A percentile compares a stretch with the other conserved stretches of the same genome.
These are phyloP conservation scores for Phytophthora cajani DNA, from an alignment of 352 stramenopile species.

Conservation along the genomic window DNA sequence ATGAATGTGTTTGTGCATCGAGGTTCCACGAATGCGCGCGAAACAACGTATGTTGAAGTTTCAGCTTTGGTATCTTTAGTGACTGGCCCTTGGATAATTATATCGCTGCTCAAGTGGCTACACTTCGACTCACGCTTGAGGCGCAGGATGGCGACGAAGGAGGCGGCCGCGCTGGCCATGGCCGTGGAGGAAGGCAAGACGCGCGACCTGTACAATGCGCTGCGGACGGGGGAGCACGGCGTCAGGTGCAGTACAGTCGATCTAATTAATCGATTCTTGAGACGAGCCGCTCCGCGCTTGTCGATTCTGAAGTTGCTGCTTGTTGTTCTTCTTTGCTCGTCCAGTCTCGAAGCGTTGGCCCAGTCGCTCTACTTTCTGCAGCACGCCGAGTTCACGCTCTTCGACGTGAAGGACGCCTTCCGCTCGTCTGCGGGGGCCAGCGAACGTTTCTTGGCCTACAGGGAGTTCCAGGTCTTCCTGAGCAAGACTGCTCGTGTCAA, in stretches of 20 bases:
- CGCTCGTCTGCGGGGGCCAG: conserved; percentile 56
- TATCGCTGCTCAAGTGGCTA: conserved; percentile 24
- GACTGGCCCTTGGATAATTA: conserved; percentile 27
- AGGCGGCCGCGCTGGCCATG: conserved; percentile 19
- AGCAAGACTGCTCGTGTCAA: conserved; percentile 47
- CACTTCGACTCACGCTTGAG: not conserved
- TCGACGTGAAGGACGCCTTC: conserved; percentile 72
- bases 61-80: conserved; percentile 9
- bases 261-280: conserved; percentile 10
- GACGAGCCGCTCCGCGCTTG: not conserved
- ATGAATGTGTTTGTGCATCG: conserved; percentile 14
- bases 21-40: conserved; percentile 1
- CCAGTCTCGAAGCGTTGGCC: conserved; percentile 52
- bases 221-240: conserved; percentile 57
- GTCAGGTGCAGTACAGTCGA: conserved; percentile 41
- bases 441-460: conserved; percentile 58
- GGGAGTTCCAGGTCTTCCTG: conserved; percentile 67
- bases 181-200: conserved; percentile 44
- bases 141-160: conserved; percentile 24
- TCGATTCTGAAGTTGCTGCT: conserved; percentile 2
- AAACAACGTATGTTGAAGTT: conserved; percentile 8
- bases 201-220: conserved; percentile 58
- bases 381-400: conserved; percentile 63
- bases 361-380: conserved; percentile 71
- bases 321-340: not conserved